These are phyloP conservation scores for Phylloporus sp. DNA, from an alignment of 768 basidiomycete genomes.

Conservation along the genomic window DNA sequence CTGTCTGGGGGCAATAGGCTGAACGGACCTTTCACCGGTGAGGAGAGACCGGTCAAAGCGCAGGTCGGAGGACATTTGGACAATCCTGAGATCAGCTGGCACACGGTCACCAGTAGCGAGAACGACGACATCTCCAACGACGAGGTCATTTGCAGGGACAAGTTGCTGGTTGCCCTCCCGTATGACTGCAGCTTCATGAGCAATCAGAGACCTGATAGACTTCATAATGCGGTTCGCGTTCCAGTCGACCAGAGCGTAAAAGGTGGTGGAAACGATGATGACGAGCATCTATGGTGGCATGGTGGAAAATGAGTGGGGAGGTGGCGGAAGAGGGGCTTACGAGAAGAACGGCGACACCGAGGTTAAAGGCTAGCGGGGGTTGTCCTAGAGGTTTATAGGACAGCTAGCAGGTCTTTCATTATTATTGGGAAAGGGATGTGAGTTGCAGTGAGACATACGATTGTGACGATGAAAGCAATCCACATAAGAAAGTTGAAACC, in stretches of 20 bases:
- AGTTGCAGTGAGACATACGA: conserved; percentile 30
- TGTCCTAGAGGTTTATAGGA: conserved; percentile 50
- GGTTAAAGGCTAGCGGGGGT: conserved; percentile 41
- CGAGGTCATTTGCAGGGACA: conserved; percentile 49
- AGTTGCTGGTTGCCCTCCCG: conserved; percentile 47
- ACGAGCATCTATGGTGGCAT: conserved; percentile 37
- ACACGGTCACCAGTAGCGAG: conserved; percentile 55
- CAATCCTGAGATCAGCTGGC: conserved; percentile 56
- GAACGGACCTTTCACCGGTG: conserved; percentile 43
- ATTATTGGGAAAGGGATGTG: neutral
- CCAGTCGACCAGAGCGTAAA: conserved; percentile 52
- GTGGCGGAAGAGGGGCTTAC: conserved; percentile 28
- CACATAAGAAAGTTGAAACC: conserved; percentile 58
- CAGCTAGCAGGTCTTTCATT: conserved; percentile 34
- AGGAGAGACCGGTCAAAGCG: conserved; percentile 52
- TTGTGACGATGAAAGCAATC: conserved; percentile 48
- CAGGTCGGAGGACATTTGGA: conserved; percentile 49
- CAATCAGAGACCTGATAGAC: conserved; percentile 56
- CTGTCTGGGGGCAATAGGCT: neutral
- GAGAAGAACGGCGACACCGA: conserved; percentile 50
- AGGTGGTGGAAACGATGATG: conserved; percentile 39
- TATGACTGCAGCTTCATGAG: conserved; percentile 53
- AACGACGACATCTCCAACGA: conserved; percentile 54
- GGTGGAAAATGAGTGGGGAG: conserved; percentile 6
- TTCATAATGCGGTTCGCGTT: conserved; percentile 49